These are phyloP conservation scores for Cutaneotrichosporon spelunceum DNA, from an alignment of 1,284 basidiomycete genomes.

Conservation along the genomic window DNA sequence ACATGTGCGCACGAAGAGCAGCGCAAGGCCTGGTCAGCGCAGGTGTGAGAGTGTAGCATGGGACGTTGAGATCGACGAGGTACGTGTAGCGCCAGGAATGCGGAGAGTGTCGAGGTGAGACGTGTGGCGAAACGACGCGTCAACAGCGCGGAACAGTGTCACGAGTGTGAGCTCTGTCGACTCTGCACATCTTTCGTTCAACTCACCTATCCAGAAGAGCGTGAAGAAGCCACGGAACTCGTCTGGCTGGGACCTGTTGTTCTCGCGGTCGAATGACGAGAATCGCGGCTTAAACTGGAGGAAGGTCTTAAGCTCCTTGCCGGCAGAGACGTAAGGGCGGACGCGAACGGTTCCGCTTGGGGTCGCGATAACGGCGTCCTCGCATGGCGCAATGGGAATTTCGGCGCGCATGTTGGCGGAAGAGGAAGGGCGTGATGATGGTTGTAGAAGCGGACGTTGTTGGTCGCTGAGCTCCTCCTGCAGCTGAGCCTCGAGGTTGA, in stretches of 20 bases:
- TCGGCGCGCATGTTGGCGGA: neutral
- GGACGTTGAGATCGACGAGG: neutral
- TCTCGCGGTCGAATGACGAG: constrained; percentile 77
- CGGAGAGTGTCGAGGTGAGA: neutral
- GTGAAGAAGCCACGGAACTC: constrained; percentile 92
- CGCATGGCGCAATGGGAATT: constrained; percentile 2
- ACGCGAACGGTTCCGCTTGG: constrained; percentile 42
- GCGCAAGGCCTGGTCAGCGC: constrained; percentile 65
- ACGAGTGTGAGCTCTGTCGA: neutral
- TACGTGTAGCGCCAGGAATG: neutral
- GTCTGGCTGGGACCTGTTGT: constrained; percentile 68
- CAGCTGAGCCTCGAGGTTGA: neutral
- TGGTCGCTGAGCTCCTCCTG: neutral
- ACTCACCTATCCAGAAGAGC: constrained; percentile 69
- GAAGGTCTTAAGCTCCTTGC: constrained; percentile 56
- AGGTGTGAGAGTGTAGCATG: neutral
- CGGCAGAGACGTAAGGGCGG: constrained; percentile 43
- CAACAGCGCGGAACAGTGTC: neutral
- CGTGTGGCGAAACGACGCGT: neutral
- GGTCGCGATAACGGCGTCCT: constrained; percentile 39
- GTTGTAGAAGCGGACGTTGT: neutral
- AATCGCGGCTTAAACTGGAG: constrained; percentile 79
- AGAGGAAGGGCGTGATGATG: neutral
- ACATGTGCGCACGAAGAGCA: constrained; percentile 74
- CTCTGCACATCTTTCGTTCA: neutral